A percentile compares a stretch with the other conserved stretches of the same genome.
Evolutionary conservation across 495 filamentous ascomycete species (phyloP).

Genomic region (Penicillium subrubescens): DNA sequence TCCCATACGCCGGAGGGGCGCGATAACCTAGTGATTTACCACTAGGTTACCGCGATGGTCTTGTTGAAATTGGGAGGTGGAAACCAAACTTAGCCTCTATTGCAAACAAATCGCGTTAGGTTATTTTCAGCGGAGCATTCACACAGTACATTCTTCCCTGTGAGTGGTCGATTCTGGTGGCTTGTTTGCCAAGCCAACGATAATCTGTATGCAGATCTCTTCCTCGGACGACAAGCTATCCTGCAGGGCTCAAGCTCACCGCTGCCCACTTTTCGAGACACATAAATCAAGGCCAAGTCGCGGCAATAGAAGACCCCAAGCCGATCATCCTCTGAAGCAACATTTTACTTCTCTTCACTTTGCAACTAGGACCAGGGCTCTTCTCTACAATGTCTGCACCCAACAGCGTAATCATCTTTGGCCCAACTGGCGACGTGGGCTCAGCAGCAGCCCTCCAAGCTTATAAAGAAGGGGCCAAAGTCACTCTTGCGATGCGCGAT

Average conservation of each 20-base stretch:
- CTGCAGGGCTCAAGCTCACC: not conserved
- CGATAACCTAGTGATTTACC: too few species aligned
- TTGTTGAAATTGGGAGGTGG: too few species aligned
- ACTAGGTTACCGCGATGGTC: too few species aligned
- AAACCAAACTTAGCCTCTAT: too few species aligned
- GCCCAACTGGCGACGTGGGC: slow-evolving; percentile 13
- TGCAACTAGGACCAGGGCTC: not conserved
- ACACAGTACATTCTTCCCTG: too few species aligned
- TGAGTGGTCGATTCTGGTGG: not conserved
- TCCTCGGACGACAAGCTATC: not conserved
- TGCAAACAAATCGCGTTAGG: too few species aligned
- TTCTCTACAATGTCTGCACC: not conserved
- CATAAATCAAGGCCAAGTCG: not conserved
- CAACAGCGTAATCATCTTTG: slow-evolving; percentile 13
- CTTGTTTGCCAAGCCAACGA: not conserved
- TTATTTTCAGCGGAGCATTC: too few species aligned
- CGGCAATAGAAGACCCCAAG: not conserved
- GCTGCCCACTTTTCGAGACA: not conserved
- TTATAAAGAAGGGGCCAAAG: slow-evolving; percentile 26
- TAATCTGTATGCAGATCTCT: not conserved
- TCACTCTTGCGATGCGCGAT: slow-evolving; percentile 23
- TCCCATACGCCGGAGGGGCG: too few species aligned
- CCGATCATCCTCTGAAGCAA: not conserved
- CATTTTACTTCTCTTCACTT: not conserved
- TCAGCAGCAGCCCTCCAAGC: slow-evolving; percentile 44